A percentile compares a stretch with the other conserved stretches of the same genome.
These are phyloP conservation scores for Clarireedia hainanense DNA, from an alignment of 2,329 filamentous ascomycete species.

Conservation along the genomic window DNA sequence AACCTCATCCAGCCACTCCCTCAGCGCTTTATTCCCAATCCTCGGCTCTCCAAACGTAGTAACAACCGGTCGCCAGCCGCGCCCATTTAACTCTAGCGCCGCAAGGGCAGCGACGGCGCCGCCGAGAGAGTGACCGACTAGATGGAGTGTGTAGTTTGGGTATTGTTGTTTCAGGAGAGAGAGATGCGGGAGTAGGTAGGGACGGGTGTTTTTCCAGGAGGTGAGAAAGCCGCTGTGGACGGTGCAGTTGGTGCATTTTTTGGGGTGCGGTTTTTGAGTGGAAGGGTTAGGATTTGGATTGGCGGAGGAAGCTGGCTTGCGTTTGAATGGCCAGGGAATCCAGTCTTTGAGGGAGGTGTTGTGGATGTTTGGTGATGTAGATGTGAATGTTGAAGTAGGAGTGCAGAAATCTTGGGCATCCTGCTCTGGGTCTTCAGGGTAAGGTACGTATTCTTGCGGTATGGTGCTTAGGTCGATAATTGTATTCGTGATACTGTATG, in stretches of 20 bases:
- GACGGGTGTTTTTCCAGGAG: constrained; percentile 72
- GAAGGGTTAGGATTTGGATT: not conserved
- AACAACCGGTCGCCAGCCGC: constrained; percentile 68
- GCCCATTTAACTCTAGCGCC: constrained; percentile 65
- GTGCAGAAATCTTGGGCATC: constrained; percentile 13
- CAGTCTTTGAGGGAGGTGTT: not conserved
- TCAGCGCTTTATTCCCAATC: constrained; percentile 50
- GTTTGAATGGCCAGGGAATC: not conserved
- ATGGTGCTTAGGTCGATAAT: constrained; percentile 83
- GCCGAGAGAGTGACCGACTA: constrained; percentile 84
- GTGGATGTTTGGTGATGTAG: not conserved
- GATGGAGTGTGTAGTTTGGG: constrained; percentile 63
- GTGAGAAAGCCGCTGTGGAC: constrained; percentile 86
- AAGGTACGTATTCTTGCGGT: constrained; percentile 86
- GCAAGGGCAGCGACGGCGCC: constrained; percentile 87
- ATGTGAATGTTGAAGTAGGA: not conserved
- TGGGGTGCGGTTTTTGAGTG: not conserved
- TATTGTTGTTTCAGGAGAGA: constrained; percentile 49
- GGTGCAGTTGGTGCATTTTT: constrained; percentile 73
- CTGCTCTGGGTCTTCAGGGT: constrained; percentile 45
- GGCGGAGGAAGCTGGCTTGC: not conserved
- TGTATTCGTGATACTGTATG: constrained; percentile 88
- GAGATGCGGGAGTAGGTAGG: constrained; percentile 60
- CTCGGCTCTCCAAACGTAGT: constrained; percentile 92
- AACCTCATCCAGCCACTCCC: constrained; percentile 22